Base-by-base conservation (phyloP, 1,139 yeast species). In the Diutina catenulata region DNA sequence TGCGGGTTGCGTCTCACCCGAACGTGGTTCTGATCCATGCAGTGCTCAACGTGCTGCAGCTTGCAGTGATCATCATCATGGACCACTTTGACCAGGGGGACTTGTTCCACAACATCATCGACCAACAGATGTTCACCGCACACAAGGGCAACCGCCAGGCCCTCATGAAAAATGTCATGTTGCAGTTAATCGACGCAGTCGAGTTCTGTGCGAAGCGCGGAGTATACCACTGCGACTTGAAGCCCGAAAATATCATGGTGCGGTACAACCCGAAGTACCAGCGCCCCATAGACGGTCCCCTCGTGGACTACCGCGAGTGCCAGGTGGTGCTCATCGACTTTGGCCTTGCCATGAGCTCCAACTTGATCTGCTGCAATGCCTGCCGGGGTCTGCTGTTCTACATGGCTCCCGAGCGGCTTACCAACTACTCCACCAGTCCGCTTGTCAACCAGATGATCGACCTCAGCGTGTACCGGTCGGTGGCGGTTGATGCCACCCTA, bases 381-480 rank as follows among this genome's bases (percentile, higher is more conserved):
- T 86, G 94, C 45, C 72, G 94, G 43, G 96, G 96, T 0, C 80
- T 93, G 5, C 72, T 84, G 25, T 87, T 82, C 56, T 87, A 87
- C 60, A 87, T 87, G 95, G 84, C 95, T 0, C 96, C 96, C 5
- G 95, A 86, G 57, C 66, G 94, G 52, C 64, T 81, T 18, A 70
- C 68, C 41, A 72, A 73, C 43, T 66, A 53, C 47, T 59, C 57
- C 42, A 60, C 64, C 32, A 59, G 55, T 45, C 50, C 48, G 22
- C 43, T 54, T 21, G 56, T 62, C 32, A 50, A 50, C 33, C 47
- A 54, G 15, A 41, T 53, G 18, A 47, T 65, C 31, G 63, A 64
- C 40, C 54, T 64, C 51, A 43, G 46, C 20, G 55, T 53, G 39
- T 62, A 50, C 44, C 43, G 49, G 39, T 47, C 53, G n/a, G 42